Conservation (phyloP, 768 basidiomycete species). For the Termitomyces sp. region DNA sequence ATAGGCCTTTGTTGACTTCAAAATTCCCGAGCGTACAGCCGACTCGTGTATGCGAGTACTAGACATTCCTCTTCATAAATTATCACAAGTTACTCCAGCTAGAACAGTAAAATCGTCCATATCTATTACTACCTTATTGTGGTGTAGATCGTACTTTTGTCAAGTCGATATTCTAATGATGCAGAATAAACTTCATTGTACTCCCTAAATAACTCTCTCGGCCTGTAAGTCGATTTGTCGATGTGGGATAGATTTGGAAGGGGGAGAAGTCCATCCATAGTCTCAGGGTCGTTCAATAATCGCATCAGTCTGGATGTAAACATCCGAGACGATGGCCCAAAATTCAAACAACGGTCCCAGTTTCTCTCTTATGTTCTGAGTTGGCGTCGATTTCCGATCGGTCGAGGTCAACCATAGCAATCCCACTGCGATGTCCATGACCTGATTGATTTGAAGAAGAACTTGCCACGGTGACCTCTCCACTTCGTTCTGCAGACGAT, state of each 20-base stretch:
- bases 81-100: not conserved
- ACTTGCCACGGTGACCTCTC: not conserved
- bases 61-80: not conserved
- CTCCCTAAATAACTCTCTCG: too few relatives aligned
- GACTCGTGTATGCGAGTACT: not conserved
- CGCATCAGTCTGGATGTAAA: not conserved
- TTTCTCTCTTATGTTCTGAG: not conserved
- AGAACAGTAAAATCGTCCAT: too few relatives aligned
- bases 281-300: not conserved
- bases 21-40: not conserved
- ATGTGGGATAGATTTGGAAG: too few relatives aligned
- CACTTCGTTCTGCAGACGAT: not conserved
- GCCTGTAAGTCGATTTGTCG: too few relatives aligned
- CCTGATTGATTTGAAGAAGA: not conserved
- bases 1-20: not conserved
- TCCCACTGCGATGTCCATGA: not conserved
- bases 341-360: not conserved
- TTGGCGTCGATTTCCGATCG: not conserved
- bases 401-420: constrained; percentile 6
- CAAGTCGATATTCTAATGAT: too few relatives aligned
- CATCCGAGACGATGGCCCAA: not conserved
- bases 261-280: too few relatives aligned
- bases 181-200: too few relatives aligned
- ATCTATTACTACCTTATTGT: too few relatives aligned
- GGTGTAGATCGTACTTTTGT: too few relatives aligned